phyloP scores from a whole-genome alignment of 2,329 filamentous ascomycete genomes.

The Sordariomycetes sp. region DNA sequence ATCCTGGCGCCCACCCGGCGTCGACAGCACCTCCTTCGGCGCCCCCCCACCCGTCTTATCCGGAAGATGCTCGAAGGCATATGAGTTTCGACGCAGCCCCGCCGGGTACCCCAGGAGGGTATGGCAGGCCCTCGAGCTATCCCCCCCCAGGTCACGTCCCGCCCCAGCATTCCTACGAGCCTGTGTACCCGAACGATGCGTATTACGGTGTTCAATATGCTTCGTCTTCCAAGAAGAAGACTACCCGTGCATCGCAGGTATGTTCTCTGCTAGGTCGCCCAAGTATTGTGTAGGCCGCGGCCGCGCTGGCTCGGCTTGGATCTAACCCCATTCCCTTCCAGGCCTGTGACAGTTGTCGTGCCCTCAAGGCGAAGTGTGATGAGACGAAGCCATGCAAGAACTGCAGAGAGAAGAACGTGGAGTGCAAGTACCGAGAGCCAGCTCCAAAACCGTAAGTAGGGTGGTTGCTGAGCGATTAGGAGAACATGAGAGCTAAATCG shows the following conservation, averaged over 20 bases:
- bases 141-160: conserved; percentile 25
- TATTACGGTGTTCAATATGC: conserved; percentile 31
- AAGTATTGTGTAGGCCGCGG: background rate
- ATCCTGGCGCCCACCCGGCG: conserved; percentile 15
- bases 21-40: conserved; percentile 8
- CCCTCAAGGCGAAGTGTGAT: conserved; percentile 85
- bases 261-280: background rate
- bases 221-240: conserved; percentile 43
- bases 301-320: background rate
- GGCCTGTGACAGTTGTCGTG: conserved; percentile 85
- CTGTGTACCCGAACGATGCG: conserved; percentile 17
- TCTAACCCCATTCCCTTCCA: conserved; percentile 20
- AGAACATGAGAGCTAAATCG: background rate
- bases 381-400: conserved; percentile 76
- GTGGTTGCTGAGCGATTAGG: background rate
- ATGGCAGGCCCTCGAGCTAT: conserved; percentile 17
- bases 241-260: conserved; percentile 55
- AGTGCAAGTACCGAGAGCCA: conserved; percentile 83
- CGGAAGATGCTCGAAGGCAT: conserved; percentile 37
- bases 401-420: conserved; percentile 75
- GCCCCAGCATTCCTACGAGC: conserved; percentile 27
- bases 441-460: conserved; percentile 73
- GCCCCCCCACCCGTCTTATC: conserved; percentile 18
- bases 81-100: conserved; percentile 41
- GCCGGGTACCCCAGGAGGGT: conserved; percentile 29